phyloP scores from a whole-genome alignment of 192 early-diverging fungal species.

The Dimargaris cristalligena region DNA sequence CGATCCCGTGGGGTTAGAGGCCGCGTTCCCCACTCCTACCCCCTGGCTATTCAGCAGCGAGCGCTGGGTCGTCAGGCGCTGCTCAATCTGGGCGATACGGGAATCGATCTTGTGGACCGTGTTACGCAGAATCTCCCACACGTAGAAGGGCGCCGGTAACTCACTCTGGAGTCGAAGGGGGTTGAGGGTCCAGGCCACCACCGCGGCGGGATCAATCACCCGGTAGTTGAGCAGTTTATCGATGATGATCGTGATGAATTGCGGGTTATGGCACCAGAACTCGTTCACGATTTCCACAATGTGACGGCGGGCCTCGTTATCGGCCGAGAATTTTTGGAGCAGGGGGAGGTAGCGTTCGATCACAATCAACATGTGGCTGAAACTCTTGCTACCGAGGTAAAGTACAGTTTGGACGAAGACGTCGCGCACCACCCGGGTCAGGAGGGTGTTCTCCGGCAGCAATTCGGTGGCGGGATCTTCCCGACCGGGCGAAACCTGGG shows the following conservation, averaged over 20 bases:
- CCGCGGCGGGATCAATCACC: constrained; percentile 66
- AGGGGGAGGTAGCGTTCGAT: constrained; percentile 59
- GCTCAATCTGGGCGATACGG: constrained; percentile 31
- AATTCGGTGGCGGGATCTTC: background rate
- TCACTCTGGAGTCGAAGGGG: constrained; percentile 15
- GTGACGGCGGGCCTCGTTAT: constrained; percentile 46
- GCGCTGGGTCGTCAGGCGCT: background rate
- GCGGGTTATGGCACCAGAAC: constrained; percentile 82
- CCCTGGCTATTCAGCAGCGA: background rate
- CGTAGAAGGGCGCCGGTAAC: constrained; percentile 32
- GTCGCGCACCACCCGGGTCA: constrained; percentile 33
- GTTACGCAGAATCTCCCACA: constrained; percentile 78
- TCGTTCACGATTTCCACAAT: constrained; percentile 58
- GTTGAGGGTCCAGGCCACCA: constrained; percentile 65
- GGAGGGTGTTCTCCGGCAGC: background rate
- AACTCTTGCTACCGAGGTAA: constrained; percentile 79
- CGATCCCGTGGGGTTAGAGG: background rate
- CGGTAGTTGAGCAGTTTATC: constrained; percentile 94
- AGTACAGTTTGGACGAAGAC: constrained; percentile 70
- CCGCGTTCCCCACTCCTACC: background rate
- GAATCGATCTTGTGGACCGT: constrained; percentile 72
- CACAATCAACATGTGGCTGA: constrained; percentile 82
- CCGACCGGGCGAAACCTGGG: background rate
- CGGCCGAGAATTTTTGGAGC: constrained; percentile 20
- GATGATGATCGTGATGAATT: constrained; percentile 79